phyloP scores from a whole-genome alignment of 257 asterid genomes.

The Solanum gandarillasii region DNA sequence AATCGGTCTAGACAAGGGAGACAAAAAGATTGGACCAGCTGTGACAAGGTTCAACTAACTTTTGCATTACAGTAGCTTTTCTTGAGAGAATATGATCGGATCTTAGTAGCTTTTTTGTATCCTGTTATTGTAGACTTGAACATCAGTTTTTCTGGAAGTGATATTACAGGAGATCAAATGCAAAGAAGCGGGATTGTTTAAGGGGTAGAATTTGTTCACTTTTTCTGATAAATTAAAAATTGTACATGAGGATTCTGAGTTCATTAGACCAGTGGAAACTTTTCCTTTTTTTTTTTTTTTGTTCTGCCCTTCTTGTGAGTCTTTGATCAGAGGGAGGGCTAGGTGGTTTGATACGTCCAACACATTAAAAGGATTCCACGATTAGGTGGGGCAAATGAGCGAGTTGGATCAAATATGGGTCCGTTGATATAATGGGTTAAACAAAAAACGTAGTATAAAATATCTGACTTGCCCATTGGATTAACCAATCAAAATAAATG shows the following conservation, averaged over 20 bases:
- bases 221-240: neutral
- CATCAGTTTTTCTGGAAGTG: neutral
- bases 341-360: neutral
- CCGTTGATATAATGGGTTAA: too few relatives aligned
- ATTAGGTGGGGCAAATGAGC: neutral
- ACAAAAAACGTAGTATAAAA: too few relatives aligned
- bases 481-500: neutral
- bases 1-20: neutral
- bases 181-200: neutral
- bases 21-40: neutral
- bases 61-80: neutral
- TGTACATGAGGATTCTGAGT: neutral
- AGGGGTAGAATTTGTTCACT: neutral
- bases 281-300: neutral
- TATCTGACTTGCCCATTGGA: neutral
- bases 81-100: neutral
- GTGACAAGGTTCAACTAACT: neutral
- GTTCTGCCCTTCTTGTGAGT: too few relatives aligned
- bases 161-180: neutral
- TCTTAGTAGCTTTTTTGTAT: neutral
- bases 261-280: neutral
- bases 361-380: neutral
- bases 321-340: neutral
- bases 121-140: neutral
- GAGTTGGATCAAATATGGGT: neutral